Conservation (phyloP, 2,329 filamentous ascomycete species). For the Nannizzia gypsea region DNA sequence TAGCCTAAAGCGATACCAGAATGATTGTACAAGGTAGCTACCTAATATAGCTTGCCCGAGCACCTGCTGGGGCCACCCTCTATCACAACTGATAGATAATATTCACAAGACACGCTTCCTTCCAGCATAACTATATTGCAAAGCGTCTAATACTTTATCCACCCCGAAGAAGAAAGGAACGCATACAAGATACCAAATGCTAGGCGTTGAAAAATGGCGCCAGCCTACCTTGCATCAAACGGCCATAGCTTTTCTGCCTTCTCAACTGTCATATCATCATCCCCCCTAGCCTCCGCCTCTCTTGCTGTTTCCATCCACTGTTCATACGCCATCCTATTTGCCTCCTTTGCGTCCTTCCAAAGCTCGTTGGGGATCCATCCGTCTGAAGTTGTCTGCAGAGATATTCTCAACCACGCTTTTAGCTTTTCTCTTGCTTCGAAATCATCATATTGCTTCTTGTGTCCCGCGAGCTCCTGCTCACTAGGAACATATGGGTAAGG, state of each 20-base stretch:
- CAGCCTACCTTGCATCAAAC: too few species aligned
- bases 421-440: conserved; percentile 22
- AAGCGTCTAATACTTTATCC: too few species aligned
- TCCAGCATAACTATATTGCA: too few species aligned
- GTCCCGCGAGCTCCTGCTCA: conserved; percentile 18
- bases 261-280: conserved; percentile 12
- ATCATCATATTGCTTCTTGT: conserved; percentile 23
- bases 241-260: conserved; percentile 14
- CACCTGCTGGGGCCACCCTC: too few species aligned
- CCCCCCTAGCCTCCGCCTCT: conserved; percentile 10
- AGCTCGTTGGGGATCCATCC: conserved; percentile 25
- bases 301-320: conserved; percentile 20
- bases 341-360: conserved; percentile 21
- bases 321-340: conserved; percentile 21
- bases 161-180: too few species aligned
- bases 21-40: too few species aligned
- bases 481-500: conserved; percentile 19
- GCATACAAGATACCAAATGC: too few species aligned
- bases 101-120: too few species aligned
- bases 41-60: too few species aligned
- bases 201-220: too few species aligned
- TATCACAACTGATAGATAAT: too few species aligned
- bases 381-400: conserved; percentile 22
- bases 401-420: conserved; percentile 20
- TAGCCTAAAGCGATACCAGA: too few species aligned